Base-by-base conservation (phyloP, 768 basidiomycete genomes). In the Hygrocybe coccinea region DNA sequence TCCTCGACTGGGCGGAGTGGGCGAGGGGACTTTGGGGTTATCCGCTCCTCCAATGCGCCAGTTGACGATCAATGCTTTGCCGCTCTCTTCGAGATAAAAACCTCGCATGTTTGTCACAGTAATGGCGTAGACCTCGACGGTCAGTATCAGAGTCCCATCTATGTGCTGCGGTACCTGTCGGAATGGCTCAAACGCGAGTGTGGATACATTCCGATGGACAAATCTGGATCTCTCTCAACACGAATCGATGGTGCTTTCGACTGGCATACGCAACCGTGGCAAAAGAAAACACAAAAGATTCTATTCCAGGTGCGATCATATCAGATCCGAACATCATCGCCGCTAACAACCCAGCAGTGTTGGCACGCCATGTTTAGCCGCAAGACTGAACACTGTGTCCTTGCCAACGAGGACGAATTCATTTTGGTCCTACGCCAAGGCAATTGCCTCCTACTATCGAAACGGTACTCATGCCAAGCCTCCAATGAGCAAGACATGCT, bases 361-460 rank as follows among this genome's bases (percentile, higher is more conserved):
- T 44, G 43, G 43, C 43, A 44, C 17, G 43, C 43, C 8, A 44
- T 44, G 43, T 44, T 44, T 44, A 9, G 17, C 10, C 43, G 43
- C 43, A 19, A 44, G 43, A 44, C 43, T 29, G 12, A 49, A 15
- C 47, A 49, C 47, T 11, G 47, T 21, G 47, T 49, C 47, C 33
- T 49, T 49, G 24, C 33, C 22, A 49, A 49, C 33, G 24, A 49
- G 47, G 15, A 34, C 9, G 47, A 49, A 49, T 49, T 49, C 47
- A 29, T 49, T 34, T 21, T 49, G 33, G 9, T 29, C 14, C 33
- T 12, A 29, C 47, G 47, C 33, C 14, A 15, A 11, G 29, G 29
- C 24, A 25, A 21, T 35, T 8, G 33, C 47, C 33, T 49, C 25
- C 47, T 25, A 29, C 19, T 49, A 35, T 49, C 24, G 24, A 49